Percentiles rank a stretch among this genome's conserved stretches.
Evolutionary conservation across 345 rosid genomes (phyloP).

Genomic region (Brassica cretica): DNA sequence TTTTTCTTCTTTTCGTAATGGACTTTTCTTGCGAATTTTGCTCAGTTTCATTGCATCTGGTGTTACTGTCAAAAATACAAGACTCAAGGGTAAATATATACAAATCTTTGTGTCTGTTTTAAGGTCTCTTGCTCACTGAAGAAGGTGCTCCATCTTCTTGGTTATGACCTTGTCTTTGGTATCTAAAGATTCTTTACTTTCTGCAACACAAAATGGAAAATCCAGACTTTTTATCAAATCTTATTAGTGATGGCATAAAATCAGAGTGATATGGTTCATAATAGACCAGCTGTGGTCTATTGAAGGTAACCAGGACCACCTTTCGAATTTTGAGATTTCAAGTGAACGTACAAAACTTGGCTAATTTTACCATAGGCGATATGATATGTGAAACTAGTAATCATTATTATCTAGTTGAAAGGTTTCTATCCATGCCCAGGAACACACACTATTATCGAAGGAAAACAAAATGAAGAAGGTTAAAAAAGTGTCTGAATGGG

Average conservation of each 20-base stretch:
- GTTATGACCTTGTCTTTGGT: slow-evolving; percentile 39
- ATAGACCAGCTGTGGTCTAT: background rate
- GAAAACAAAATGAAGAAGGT: background rate
- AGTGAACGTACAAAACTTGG: background rate
- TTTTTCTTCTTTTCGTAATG: background rate
- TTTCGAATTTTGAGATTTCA: background rate
- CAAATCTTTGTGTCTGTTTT: slow-evolving; percentile 6
- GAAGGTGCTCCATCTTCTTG: slow-evolving; percentile 37
- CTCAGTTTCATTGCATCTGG: background rate
- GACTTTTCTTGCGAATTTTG: background rate
- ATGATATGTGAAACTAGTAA: background rate
- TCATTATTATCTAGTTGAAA: no score
- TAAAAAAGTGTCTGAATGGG: background rate
- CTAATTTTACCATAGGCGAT: background rate
- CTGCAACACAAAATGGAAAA: slow-evolving; percentile 30
- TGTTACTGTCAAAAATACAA: background rate
- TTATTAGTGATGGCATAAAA: background rate
- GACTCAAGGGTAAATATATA: background rate
- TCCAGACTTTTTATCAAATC: background rate
- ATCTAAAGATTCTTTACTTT: slow-evolving; percentile 65
- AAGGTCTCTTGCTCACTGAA: slow-evolving; percentile 44
- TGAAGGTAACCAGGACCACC: background rate
- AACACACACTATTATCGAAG: no score
- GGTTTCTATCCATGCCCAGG: no score
- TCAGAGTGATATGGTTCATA: background rate